phyloP scores from a whole-genome alignment of 2,329 filamentous ascomycete species.

The Macrophomina phaseolina region DNA sequence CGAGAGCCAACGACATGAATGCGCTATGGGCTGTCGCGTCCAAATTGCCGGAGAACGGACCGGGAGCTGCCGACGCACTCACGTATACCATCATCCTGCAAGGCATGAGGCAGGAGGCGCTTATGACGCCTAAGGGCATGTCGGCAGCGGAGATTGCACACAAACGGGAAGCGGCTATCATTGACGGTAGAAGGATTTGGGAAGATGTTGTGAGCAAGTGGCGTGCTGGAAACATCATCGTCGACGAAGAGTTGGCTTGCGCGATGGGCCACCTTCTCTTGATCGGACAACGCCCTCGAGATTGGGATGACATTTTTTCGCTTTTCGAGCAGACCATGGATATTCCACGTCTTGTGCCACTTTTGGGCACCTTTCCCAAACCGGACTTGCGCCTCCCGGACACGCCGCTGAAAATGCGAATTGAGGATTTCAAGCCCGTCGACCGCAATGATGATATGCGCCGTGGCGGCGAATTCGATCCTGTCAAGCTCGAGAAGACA shows the following conservation, averaged over 20 bases:
- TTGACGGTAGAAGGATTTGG: conserved; percentile 79
- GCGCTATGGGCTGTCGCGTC: conserved; percentile 77
- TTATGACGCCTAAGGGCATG: not conserved
- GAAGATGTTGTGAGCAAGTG: conserved; percentile 78
- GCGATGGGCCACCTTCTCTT: conserved; percentile 82
- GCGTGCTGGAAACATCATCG: conserved; percentile 69
- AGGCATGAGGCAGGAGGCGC: conserved; percentile 63
- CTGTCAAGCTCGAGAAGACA: not conserved
- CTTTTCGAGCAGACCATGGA: conserved; percentile 84
- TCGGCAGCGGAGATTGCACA: conserved; percentile 36
- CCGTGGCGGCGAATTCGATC: conserved; percentile 20
- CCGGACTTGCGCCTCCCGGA: not conserved
- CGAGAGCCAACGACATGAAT: conserved; percentile 75
- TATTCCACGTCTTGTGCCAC: conserved; percentile 62
- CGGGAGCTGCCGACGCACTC: conserved; percentile 67
- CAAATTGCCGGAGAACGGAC: conserved; percentile 69
- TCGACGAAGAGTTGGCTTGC: conserved; percentile 81
- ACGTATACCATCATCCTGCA: conserved; percentile 88
- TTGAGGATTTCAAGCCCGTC: conserved; percentile 23
- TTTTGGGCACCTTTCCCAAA: conserved; percentile 27
- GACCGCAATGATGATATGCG: not conserved
- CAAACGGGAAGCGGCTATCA: conserved; percentile 55
- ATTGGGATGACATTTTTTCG: conserved; percentile 74
- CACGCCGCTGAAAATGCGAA: conserved; percentile 35
- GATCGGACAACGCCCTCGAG: conserved; percentile 62